phyloP scores from a whole-genome alignment of 2,329 filamentous ascomycete species.

The Aspergillus pseudoglaucus region DNA sequence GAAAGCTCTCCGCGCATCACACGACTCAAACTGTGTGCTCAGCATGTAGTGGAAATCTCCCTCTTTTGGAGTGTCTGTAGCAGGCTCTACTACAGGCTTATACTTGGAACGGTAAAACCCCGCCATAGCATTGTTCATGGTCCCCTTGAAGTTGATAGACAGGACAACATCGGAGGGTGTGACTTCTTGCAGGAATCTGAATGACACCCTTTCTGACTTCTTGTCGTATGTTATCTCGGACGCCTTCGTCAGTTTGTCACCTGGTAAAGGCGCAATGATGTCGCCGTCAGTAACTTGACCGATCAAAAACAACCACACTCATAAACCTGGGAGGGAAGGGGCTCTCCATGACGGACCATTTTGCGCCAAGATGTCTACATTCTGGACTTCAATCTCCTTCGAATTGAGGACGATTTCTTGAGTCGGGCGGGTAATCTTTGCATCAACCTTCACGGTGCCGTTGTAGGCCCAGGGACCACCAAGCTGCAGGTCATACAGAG shows the following conservation, averaged over 20 bases:
- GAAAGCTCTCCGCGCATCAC: conserved; percentile 89
- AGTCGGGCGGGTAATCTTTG: conserved; percentile 63
- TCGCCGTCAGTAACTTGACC: background rate
- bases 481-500: conserved; percentile 70
- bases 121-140: conserved; percentile 84
- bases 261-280: conserved; percentile 10
- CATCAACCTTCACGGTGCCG: conserved; percentile 74
- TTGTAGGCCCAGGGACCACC: conserved; percentile 72
- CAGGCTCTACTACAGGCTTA: conserved; percentile 66
- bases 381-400: conserved; percentile 71
- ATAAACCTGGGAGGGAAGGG: background rate
- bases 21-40: conserved; percentile 96
- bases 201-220: conserved; percentile 73
- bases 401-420: conserved; percentile 78
- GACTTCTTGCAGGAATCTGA: conserved; percentile 69
- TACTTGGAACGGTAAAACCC: conserved; percentile 95
- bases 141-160: conserved; percentile 68
- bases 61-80: conserved; percentile 70
- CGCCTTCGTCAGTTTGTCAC: conserved; percentile 40
- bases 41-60: conserved; percentile 65
- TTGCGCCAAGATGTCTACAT: conserved; percentile 38
- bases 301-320: background rate
- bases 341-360: conserved; percentile 23
- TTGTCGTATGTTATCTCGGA: conserved; percentile 71
- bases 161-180: conserved; percentile 62